Conservation (phyloP, 257 asterid genomes). For the Agastache rugosa region DNA sequence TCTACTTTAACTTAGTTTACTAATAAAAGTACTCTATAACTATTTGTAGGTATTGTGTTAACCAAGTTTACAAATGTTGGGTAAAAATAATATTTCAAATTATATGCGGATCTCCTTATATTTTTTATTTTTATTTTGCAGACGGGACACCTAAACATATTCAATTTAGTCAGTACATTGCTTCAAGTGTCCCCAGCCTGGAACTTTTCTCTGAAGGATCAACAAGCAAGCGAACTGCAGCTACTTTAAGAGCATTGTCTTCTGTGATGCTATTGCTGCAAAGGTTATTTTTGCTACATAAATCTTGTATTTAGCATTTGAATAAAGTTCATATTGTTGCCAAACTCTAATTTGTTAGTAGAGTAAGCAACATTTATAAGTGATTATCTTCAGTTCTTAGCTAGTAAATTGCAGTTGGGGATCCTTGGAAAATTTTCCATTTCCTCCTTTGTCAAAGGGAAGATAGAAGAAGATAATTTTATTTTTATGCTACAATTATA, state of each 20-base stretch:
- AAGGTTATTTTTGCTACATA: constrained; percentile 52
- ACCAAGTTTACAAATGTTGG: neutral
- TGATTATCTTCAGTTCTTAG: neutral
- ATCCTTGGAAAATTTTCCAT: neutral
- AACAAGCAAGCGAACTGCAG: constrained; percentile 56
- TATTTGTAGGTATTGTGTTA: neutral
- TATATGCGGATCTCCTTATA: constrained; percentile 3
- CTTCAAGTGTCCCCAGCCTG: constrained; percentile 80
- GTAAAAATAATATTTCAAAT: neutral
- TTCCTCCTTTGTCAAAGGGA: neutral
- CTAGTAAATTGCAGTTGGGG: constrained; percentile 5
- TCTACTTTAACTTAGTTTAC: constrained; percentile 3
- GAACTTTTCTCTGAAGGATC: constrained; percentile 61
- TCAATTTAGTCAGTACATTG: constrained; percentile 73
- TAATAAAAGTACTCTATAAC: neutral
- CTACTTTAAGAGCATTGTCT: constrained; percentile 71
- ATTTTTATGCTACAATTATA: constrained; percentile 8
- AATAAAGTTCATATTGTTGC: neutral
- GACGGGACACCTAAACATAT: constrained; percentile 64
- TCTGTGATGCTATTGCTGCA: constrained; percentile 75
- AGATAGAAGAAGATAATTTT: neutral
- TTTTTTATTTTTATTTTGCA: constrained; percentile 46
- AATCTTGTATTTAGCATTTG: neutral
- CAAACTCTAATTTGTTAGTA: neutral
- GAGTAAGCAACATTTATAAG: constrained; percentile 11